phyloP scores from a whole-genome alignment of 805 yeast species.

The Saccharomycopsis oosterbeekiorum region DNA sequence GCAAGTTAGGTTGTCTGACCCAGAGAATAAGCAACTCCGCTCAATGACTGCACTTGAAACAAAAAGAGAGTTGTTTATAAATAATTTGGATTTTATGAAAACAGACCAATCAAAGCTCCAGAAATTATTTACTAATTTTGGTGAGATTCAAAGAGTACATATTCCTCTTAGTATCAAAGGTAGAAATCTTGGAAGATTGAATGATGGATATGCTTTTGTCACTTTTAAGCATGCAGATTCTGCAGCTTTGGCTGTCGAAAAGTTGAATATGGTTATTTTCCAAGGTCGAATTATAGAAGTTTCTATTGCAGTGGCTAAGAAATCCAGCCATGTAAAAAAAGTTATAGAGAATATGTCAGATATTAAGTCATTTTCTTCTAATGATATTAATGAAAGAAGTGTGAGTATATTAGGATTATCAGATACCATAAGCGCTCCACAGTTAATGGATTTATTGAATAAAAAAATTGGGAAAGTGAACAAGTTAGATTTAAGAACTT shows the following conservation, averaged over 20 bases:
- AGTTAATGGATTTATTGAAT: constrained; percentile 28
- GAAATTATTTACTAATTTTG: constrained; percentile 38
- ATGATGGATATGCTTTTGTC: constrained; percentile 63
- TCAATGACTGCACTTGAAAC: constrained; percentile 40
- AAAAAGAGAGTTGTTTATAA: constrained; percentile 48
- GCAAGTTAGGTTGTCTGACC: constrained; percentile 55
- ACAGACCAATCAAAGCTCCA: constrained; percentile 32
- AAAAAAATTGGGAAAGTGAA: constrained; percentile 30
- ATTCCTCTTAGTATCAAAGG: constrained; percentile 35
- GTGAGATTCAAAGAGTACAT: constrained; percentile 41
- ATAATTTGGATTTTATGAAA: constrained; percentile 39
- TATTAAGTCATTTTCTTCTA: constrained; percentile 2
- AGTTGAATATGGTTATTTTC: constrained; percentile 32
- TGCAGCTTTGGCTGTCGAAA: constrained; percentile 49
- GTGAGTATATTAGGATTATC: constrained; percentile 9
- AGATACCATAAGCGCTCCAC: constrained; percentile 20
- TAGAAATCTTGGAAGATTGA: constrained; percentile 26
- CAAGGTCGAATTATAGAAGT: constrained; percentile 42
- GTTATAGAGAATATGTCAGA: constrained; percentile 18
- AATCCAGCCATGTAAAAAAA: constrained; percentile 26
- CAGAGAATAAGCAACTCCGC: constrained; percentile 31
- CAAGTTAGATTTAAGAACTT: constrained; percentile 37
- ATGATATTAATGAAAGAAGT: constrained; percentile 10
- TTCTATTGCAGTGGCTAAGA: constrained; percentile 34
- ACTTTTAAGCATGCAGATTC: constrained; percentile 38